These are phyloP conservation scores for Penstemon eatonii DNA, from an alignment of 257 asterid genomes.

Conservation along the genomic window DNA sequence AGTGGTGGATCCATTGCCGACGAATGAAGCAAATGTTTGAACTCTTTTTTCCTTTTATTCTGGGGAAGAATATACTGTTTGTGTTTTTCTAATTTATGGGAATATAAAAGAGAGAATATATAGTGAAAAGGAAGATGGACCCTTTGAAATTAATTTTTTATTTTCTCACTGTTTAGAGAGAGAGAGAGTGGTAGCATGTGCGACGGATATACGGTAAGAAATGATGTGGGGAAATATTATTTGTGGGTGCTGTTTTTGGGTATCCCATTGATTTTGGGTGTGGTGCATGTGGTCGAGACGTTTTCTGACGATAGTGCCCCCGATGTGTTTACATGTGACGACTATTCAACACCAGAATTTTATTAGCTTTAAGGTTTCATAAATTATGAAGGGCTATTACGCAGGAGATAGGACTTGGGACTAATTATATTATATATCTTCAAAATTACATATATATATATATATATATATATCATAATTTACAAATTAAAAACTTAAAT, in stretches of 20 bases:
- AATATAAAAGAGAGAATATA: neutral
- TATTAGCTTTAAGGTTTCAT: too few species aligned
- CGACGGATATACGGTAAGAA: neutral
- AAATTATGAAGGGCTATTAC: too few species aligned
- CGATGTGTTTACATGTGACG: too few species aligned
- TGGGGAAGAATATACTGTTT: neutral
- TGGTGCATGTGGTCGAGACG: too few species aligned
- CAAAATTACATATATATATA: too few species aligned
- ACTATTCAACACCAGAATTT: too few species aligned
- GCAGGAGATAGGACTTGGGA: too few species aligned
- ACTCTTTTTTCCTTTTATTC: neutral
- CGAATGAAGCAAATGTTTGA: slow-evolving; percentile 27
- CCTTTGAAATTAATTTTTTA: neutral
- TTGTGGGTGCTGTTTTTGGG: slow-evolving; percentile 12
- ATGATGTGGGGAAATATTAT: slow-evolving; percentile 1
- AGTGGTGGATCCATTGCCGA: slow-evolving; percentile 47
- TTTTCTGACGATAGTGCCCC: too few species aligned
- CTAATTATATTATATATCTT: too few species aligned
- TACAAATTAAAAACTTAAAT: too few species aligned
- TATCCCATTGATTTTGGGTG: neutral
- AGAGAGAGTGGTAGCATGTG: slow-evolving; percentile 2
- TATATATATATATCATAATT: too few species aligned
- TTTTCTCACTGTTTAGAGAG: neutral
- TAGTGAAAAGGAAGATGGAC: neutral
- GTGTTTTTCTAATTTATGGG: neutral